These are phyloP conservation scores for Hanseniaspora gamundiae DNA, from an alignment of 1,139 yeast genomes.

Conservation along the genomic window DNA sequence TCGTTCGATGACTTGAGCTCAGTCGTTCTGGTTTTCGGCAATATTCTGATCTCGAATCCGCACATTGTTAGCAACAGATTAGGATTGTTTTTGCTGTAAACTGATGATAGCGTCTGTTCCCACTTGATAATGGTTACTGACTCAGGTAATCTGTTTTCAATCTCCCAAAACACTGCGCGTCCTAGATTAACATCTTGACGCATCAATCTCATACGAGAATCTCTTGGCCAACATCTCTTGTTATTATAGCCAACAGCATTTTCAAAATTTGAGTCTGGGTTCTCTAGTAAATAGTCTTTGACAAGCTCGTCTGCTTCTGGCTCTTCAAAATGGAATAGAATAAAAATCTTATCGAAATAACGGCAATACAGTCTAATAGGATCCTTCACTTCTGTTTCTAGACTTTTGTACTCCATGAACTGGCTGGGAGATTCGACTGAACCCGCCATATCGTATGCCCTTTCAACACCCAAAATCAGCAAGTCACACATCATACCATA, in stretches of 20 bases:
- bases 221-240: conserved; percentile 92
- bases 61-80: conserved; percentile 82
- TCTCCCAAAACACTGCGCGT: conserved; percentile 86
- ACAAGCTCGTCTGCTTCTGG: conserved; percentile 67
- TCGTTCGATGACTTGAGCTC: conserved; percentile 43
- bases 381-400: conserved; percentile 44
- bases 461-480: conserved; percentile 67
- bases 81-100: conserved; percentile 83
- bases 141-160: conserved; percentile 64
- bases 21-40: conserved; percentile 59
- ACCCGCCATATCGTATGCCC: conserved; percentile 86
- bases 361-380: conserved; percentile 80
- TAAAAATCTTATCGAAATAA: conserved; percentile 69
- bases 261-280: conserved; percentile 87
- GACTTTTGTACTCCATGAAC: conserved; percentile 57
- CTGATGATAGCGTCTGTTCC: conserved; percentile 77
- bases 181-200: conserved; percentile 89
- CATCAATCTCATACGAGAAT: conserved; percentile 80
- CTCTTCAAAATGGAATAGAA: conserved; percentile 62
- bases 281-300: conserved; percentile 65
- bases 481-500: conserved; percentile 81
- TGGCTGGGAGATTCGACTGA: conserved; percentile 59
- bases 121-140: conserved; percentile 65
- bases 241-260: conserved; percentile 81
- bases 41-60: conserved; percentile 85